Conservation (phyloP, 495 filamentous ascomycete genomes). For the Ramalina intermedia region DNA sequence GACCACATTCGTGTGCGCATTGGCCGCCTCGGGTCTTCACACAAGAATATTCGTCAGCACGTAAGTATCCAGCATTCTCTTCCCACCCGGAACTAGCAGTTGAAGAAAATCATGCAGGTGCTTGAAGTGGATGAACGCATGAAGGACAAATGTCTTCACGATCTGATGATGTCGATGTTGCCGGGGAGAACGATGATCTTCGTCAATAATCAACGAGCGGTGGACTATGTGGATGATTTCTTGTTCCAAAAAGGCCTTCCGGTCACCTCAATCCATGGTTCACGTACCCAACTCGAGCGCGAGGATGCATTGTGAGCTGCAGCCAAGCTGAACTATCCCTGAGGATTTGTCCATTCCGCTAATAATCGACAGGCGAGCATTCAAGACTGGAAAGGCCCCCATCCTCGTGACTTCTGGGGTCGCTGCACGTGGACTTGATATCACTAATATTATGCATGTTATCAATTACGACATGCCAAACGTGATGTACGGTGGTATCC, state of each 20-base stretch:
- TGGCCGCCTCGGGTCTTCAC: slow-evolving; percentile 69
- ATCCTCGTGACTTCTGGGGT: slow-evolving; percentile 78
- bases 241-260: slow-evolving; percentile 68
- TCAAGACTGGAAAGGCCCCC: slow-evolving; percentile 57
- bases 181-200: slow-evolving; percentile 83
- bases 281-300: slow-evolving; percentile 80
- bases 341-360: slow-evolving; percentile 4
- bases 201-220: slow-evolving; percentile 61
- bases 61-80: slow-evolving; percentile 15
- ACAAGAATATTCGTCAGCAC: slow-evolving; percentile 63
- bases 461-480: slow-evolving; percentile 84
- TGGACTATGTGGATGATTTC: slow-evolving; percentile 75
- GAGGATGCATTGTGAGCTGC: slow-evolving; percentile 74
- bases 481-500: slow-evolving; percentile 61
- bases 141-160: slow-evolving; percentile 59
- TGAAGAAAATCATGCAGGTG: slow-evolving; percentile 25
- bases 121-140: slow-evolving; percentile 41
- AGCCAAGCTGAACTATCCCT: background rate
- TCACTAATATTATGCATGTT: slow-evolving; percentile 73
- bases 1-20: slow-evolving; percentile 67
- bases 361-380: slow-evolving; percentile 45
- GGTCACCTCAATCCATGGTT: slow-evolving; percentile 70
- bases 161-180: slow-evolving; percentile 50
- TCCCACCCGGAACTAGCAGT: background rate
- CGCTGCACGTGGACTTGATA: slow-evolving; percentile 79